Percentiles rank a stretch among this genome's conserved stretches.
These are phyloP conservation scores for Candida insectorum DNA, from an alignment of 805 yeast genomes.

Conservation along the genomic window DNA sequence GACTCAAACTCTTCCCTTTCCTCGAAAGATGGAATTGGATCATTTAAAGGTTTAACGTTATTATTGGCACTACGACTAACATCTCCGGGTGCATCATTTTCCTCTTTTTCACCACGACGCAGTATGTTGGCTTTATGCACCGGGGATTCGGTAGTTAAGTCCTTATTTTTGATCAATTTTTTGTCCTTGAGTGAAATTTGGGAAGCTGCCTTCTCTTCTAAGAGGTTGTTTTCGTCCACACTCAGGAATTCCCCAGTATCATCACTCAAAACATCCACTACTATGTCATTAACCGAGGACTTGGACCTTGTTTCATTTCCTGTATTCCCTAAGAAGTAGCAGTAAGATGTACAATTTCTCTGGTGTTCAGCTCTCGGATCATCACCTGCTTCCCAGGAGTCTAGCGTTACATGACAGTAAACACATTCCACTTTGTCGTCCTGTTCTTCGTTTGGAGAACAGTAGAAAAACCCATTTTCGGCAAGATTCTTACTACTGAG, in stretches of 20 bases:
- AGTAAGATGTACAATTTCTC: conserved; percentile 16
- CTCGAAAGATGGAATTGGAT: too few relatives aligned
- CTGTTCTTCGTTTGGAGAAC: conserved; percentile 22
- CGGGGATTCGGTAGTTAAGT: not conserved
- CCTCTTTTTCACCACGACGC: conserved; percentile 2
- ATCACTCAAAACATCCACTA: conserved; percentile 1
- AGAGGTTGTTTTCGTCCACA: conserved; percentile 5
- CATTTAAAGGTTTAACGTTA: too few relatives aligned
- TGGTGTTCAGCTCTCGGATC: conserved; percentile 59
- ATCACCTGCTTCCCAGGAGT: conserved; percentile 60
- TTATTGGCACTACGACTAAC: not conserved
- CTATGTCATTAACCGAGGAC: not conserved
- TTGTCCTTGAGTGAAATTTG: conserved; percentile 1
- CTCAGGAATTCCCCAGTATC: conserved; percentile 5
- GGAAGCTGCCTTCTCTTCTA: too few relatives aligned
- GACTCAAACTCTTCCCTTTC: not conserved
- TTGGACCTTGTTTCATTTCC: not conserved
- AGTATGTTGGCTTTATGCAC: too few relatives aligned
- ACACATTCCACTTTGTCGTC: conserved; percentile 34
- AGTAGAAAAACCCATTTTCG: conserved; percentile 43
- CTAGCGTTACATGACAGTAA: conserved; percentile 24
- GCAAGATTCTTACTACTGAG: conserved; percentile 26
- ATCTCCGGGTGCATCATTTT: not conserved
- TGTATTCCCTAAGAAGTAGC: conserved; percentile 24
- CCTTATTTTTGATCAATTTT: too few relatives aligned